phyloP scores from a whole-genome alignment of 805 yeast species.

The Yarrowia sp. region DNA sequence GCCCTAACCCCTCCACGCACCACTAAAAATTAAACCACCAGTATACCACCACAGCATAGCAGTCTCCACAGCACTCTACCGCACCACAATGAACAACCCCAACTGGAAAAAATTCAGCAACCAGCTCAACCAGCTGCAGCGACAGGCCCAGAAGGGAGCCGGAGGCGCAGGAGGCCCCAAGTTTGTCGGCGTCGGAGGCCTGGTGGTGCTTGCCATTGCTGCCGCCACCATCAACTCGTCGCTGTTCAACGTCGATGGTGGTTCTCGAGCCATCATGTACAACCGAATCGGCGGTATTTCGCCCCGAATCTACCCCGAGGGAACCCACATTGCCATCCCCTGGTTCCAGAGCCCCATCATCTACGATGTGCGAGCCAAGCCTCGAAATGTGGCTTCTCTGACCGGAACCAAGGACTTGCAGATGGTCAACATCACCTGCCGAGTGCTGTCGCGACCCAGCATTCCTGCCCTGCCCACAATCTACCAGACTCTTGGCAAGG shows the following conservation, averaged over 20 bases:
- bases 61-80: too few relatives aligned
- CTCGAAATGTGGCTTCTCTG: slow-evolving; percentile 92
- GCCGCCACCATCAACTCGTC: slow-evolving; percentile 62
- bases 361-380: slow-evolving; percentile 96
- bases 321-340: slow-evolving; percentile 93
- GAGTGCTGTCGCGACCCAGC: slow-evolving; percentile 92
- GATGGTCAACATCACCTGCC: slow-evolving; percentile 99
- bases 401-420: slow-evolving; percentile 98
- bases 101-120: slow-evolving; percentile 34
- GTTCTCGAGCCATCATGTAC: slow-evolving; percentile 95
- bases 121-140: slow-evolving; percentile 39
- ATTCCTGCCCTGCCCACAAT: slow-evolving; percentile 78
- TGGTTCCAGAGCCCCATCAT: slow-evolving; percentile 93
- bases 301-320: slow-evolving; percentile 84
- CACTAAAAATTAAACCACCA: slow-evolving; percentile 1
- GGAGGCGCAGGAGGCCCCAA: slow-evolving; percentile 55
- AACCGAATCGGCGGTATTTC: slow-evolving; percentile 86
- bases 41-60: slow-evolving; percentile 13
- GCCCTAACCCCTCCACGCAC: slow-evolving; percentile 10
- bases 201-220: slow-evolving; percentile 65
- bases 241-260: slow-evolving; percentile 93
- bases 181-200: slow-evolving; percentile 69
- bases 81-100: slow-evolving; percentile 27
- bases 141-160: slow-evolving; percentile 33
- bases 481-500: slow-evolving; percentile 90